Evolutionary conservation across 2,329 filamentous ascomycete genomes (phyloP).

Genomic region (Ophiocordyceps camponoti-leonardi): DNA sequence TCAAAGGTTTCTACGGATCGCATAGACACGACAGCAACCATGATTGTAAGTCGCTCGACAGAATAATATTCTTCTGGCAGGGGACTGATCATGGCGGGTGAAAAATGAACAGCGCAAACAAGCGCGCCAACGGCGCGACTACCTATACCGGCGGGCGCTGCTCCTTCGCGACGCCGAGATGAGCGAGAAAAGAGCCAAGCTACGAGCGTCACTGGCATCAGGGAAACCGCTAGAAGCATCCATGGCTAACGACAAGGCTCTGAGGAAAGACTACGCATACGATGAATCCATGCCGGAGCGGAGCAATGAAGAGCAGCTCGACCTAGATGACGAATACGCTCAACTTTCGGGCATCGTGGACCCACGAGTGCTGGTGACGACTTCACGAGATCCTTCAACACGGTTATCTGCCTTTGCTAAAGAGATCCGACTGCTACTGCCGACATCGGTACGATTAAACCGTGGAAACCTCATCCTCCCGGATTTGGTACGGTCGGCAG

Average conservation of each 20-base stretch:
- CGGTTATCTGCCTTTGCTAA: constrained; percentile 83
- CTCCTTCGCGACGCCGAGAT: constrained; percentile 84
- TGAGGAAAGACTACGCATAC: constrained; percentile 83
- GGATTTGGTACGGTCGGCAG: constrained; percentile 68
- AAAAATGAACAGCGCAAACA: constrained; percentile 17
- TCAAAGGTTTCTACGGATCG: background rate
- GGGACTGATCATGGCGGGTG: constrained; percentile 5
- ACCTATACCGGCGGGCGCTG: constrained; percentile 80
- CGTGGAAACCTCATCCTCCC: constrained; percentile 78
- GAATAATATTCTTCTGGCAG: background rate
- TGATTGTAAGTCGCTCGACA: constrained; percentile 2
- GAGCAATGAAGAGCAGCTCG: constrained; percentile 49
- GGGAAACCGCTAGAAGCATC: constrained; percentile 70
- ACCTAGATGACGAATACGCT: constrained; percentile 78
- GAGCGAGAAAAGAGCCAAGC: constrained; percentile 73
- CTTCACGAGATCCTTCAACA: constrained; percentile 72
- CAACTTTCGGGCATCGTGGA: constrained; percentile 84
- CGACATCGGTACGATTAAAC: constrained; percentile 76
- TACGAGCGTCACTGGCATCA: constrained; percentile 72
- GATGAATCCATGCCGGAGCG: constrained; percentile 66
- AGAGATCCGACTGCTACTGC: constrained; percentile 69
- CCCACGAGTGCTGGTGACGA: constrained; percentile 69
- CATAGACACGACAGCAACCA: background rate
- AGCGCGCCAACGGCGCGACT: constrained; percentile 24
- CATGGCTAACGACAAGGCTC: constrained; percentile 69